Conservation (phyloP, 352 stramenopile genomes). For the Aphanomyces cochlioides region DNA sequence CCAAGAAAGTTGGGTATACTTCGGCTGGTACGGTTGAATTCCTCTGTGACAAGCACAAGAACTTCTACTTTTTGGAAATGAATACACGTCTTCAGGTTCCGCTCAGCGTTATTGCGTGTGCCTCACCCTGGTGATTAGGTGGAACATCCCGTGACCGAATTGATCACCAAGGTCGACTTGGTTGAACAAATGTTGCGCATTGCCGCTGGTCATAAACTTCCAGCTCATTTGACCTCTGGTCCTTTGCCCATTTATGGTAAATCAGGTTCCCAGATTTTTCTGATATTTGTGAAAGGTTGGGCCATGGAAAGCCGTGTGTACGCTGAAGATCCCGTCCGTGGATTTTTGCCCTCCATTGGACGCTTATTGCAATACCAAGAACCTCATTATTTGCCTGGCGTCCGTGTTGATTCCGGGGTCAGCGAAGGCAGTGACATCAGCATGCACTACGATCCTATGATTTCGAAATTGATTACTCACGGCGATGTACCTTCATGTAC, state of each 20-base stretch:
- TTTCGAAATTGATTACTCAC: constrained; percentile 93
- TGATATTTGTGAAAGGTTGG: constrained; percentile 37
- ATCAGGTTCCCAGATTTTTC: background rate
- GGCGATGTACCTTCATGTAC: constrained; percentile 37
- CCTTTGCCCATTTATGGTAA: constrained; percentile 51
- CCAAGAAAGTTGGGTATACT: constrained; percentile 90
- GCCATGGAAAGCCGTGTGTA: constrained; percentile 95
- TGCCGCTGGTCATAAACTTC: constrained; percentile 87
- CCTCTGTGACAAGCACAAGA: constrained; percentile 93
- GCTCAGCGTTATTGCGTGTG: background rate
- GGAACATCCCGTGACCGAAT: constrained; percentile 96
- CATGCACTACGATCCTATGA: constrained; percentile 97
- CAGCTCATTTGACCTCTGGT: constrained; percentile 66
- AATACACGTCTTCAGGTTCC: constrained; percentile 89
- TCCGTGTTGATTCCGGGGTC: constrained; percentile 92
- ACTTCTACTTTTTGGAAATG: constrained; percentile 99
- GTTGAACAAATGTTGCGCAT: constrained; percentile 96
- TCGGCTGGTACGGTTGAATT: constrained; percentile 97
- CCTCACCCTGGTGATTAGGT: constrained; percentile 46
- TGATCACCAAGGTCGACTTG: constrained; percentile 90
- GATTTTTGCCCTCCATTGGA: constrained; percentile 94
- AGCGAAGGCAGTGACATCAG: constrained; percentile 89
- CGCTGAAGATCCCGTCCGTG: constrained; percentile 93
- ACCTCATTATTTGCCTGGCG: constrained; percentile 59
- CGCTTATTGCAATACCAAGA: constrained; percentile 92